These are phyloP conservation scores for Magnusiomyces magnusii DNA, from an alignment of 1,139 yeast genomes.

Conservation along the genomic window DNA sequence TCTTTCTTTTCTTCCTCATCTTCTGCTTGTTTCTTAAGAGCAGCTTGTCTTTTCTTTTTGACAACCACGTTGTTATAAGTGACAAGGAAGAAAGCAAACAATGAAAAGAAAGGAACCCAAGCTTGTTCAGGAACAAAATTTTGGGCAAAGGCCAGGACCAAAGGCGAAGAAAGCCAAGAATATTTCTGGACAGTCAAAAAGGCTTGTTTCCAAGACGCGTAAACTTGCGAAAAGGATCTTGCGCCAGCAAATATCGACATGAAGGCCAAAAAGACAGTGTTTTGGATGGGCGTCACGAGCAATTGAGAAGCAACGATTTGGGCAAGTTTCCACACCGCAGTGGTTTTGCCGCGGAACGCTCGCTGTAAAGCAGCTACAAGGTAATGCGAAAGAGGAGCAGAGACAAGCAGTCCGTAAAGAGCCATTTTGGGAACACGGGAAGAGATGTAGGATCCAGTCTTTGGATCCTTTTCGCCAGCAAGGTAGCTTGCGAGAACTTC, in stretches of 20 bases:
- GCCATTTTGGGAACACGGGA: constrained; percentile 57
- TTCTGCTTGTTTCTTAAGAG: constrained; percentile 19
- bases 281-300: constrained; percentile 57
- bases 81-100: constrained; percentile 66
- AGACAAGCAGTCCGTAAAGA: constrained; percentile 58
- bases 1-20: not conserved
- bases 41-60: constrained; percentile 39
- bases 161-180: constrained; percentile 57
- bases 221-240: constrained; percentile 27
- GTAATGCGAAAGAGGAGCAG: constrained; percentile 69
- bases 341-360: constrained; percentile 31
- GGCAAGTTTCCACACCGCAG: constrained; percentile 37
- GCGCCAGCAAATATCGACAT: constrained; percentile 39
- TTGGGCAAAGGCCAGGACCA: constrained; percentile 65
- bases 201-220: constrained; percentile 43
- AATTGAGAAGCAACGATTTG: constrained; percentile 57
- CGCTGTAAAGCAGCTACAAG: constrained; percentile 31
- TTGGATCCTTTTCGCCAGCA: constrained; percentile 35
- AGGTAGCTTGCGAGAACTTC: constrained; percentile 34
- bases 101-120: constrained; percentile 79
- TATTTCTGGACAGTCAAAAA: constrained; percentile 52
- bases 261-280: constrained; percentile 48
- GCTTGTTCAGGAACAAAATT: constrained; percentile 60
- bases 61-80: constrained; percentile 68
- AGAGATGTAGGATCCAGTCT: constrained; percentile 31